Evolutionary conservation across 306 rosid species (phyloP), one percentile per base, ranked within the genome.

Genomic region (Inga laurina): DNA sequence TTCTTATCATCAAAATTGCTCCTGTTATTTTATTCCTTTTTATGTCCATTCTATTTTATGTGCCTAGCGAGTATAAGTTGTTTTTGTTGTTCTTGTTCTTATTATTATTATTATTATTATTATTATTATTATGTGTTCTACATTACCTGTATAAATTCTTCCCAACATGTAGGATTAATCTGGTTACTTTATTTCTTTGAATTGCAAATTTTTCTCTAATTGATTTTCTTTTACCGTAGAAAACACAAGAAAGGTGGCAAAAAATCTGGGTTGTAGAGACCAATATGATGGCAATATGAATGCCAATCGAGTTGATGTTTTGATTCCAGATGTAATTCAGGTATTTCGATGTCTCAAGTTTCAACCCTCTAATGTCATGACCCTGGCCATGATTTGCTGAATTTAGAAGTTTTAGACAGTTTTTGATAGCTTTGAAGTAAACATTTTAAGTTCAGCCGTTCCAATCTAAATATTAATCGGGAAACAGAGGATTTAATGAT

Each of bases 241-340:
- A 87, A 97, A 94, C 86, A 97, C 99, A 41, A 87, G 94, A 87
- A 87, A 90, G 7, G 98, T 97, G 81, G 89, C 97, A 54, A 92
- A 86, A 88, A 97, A 97, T 88, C 97, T 97, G 84, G 93, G 97
- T 85, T 92, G 99, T 91, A 88, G 81, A 89, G 87, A 79, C 44
- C 83, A 66, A 69, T 35, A 52, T 81, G 90, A 87, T 41, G 89
- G 81, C 45, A 79, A 77, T 86, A 22, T 51, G 70, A 86, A 43
- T 75, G 84, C 89, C 56, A 83, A 90, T 74, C 87, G 27, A 83
- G 98, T 94, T 82, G 91, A 97, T 84, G 99, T 97, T 76, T 88
- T 91, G 82, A 97, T 97, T 80, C 99, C 99, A 35, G 94, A 92
- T 80, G 92, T 97, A 88, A 82, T 92, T 91, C 97, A 97, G 99